These are phyloP conservation scores for Pyricularia pennisetigena DNA, from an alignment of 2,329 filamentous ascomycete species.

Conservation along the genomic window DNA sequence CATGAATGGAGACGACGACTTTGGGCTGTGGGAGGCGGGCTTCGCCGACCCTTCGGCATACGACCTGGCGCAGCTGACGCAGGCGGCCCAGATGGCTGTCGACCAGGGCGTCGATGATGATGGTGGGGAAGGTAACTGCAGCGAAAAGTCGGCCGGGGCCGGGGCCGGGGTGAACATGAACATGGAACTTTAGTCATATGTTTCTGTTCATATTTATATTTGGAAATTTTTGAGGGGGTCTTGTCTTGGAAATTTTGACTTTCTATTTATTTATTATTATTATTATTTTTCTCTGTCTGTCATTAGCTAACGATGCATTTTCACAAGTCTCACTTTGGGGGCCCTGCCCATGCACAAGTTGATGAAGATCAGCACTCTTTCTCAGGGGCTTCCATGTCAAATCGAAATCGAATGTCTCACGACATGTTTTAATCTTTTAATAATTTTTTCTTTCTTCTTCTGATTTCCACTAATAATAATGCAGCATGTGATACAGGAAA, in stretches of 20 bases:
- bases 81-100: constrained; percentile 10
- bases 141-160: background rate
- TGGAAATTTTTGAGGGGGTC: too few species aligned
- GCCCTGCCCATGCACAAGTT: background rate
- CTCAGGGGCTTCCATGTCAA: background rate
- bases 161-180: background rate
- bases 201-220: too few species aligned
- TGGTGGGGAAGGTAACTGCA: background rate
- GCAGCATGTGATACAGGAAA: background rate
- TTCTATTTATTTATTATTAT: background rate
- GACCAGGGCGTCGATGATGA: constrained; percentile 7
- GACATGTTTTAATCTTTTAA: background rate
- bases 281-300: background rate
- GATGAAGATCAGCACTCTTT: background rate
- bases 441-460: background rate
- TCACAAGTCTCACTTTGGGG: background rate
- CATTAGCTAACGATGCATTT: background rate
- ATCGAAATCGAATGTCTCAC: background rate
- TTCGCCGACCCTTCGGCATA: constrained; percentile 23
- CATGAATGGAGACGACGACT: constrained; percentile 18
- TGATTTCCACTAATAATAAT: background rate
- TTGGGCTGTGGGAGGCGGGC: constrained; percentile 26
- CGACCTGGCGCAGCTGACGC: constrained; percentile 20
- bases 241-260: too few species aligned
- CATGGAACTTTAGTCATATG: background rate